Conservation (phyloP, 2,329 filamentous ascomycete genomes). For the Simplicillium aogashimaense region DNA sequence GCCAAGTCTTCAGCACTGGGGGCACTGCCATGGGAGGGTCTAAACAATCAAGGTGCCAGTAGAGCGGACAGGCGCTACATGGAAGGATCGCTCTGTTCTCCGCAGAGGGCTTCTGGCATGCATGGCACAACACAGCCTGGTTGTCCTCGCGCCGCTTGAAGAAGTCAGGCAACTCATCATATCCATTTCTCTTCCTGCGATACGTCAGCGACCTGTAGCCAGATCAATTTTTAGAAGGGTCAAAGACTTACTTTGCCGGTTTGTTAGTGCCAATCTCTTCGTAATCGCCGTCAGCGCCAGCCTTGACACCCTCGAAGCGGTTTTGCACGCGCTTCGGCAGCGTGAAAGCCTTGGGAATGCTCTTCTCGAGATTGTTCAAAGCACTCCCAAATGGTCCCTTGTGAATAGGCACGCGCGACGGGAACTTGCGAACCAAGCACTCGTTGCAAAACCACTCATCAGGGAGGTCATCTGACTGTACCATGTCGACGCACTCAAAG, state of each 20-base stretch:
- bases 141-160: conserved; percentile 66
- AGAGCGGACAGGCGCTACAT: conserved; percentile 71
- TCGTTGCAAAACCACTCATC: conserved; percentile 81
- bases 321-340: conserved; percentile 63
- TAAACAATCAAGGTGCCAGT: conserved; percentile 90
- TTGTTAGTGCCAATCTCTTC: conserved; percentile 54
- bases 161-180: conserved; percentile 56
- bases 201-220: conserved; percentile 1
- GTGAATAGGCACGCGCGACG: conserved; percentile 33
- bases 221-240: not conserved
- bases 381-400: conserved; percentile 52
- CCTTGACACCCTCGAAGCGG: conserved; percentile 71
- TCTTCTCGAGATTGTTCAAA: conserved; percentile 54
- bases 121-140: conserved; percentile 66
- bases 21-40: conserved; percentile 75
- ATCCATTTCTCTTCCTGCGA: conserved; percentile 38
- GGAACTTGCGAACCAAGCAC: conserved; percentile 45
- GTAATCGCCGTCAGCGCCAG: conserved; percentile 70
- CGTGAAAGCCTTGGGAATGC: conserved; percentile 61
- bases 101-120: conserved; percentile 58
- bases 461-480: conserved; percentile 55
- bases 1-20: conserved; percentile 70
- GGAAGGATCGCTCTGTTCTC: conserved; percentile 63
- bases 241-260: conserved; percentile 46
- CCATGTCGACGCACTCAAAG: conserved; percentile 78